Percentiles rank a stretch among this genome's conserved stretches.
phyloP scores from a whole-genome alignment of 2,329 filamentous ascomycete genomes.

The Ilyonectria robusta region DNA sequence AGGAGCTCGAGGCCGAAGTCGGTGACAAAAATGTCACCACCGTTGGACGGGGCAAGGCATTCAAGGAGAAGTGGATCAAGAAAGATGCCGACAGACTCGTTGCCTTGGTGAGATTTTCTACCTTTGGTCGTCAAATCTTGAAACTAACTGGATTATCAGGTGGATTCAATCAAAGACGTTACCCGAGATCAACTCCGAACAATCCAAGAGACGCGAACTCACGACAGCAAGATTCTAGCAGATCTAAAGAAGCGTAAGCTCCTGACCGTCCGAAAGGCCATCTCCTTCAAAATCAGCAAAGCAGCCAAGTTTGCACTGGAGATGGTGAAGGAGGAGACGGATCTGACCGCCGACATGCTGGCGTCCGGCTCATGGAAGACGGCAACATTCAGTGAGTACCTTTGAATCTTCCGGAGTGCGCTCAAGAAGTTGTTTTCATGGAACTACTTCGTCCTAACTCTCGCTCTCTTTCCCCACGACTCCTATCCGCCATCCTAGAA shows the following conservation, averaged over 20 bases:
- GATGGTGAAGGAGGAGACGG: conserved; percentile 93
- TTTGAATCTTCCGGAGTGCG: conserved; percentile 71
- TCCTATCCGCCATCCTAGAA: background rate
- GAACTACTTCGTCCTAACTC: background rate
- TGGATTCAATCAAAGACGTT: conserved; percentile 83
- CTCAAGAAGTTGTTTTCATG: background rate
- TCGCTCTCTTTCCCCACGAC: background rate
- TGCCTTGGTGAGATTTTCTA: conserved; percentile 60
- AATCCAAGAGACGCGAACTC: conserved; percentile 78
- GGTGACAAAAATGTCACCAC: conserved; percentile 82
- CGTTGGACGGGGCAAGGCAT: conserved; percentile 94
- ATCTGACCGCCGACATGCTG: conserved; percentile 95
- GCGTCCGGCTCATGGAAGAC: conserved; percentile 91
- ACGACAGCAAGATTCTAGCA: conserved; percentile 82
- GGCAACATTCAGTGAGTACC: conserved; percentile 79
- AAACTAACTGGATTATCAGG: conserved; percentile 53
- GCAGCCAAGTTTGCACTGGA: conserved; percentile 90
- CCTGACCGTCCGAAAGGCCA: conserved; percentile 84
- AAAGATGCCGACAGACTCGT: conserved; percentile 70
- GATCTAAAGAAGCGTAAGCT: conserved; percentile 96
- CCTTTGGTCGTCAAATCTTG: background rate
- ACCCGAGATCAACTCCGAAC: conserved; percentile 82
- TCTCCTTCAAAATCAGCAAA: conserved; percentile 87
- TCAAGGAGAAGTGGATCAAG: conserved; percentile 85
- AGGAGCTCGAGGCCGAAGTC: conserved; percentile 78